phyloP scores from a whole-genome alignment of 2,329 filamentous ascomycete genomes.

The Fusarium annulatum region DNA sequence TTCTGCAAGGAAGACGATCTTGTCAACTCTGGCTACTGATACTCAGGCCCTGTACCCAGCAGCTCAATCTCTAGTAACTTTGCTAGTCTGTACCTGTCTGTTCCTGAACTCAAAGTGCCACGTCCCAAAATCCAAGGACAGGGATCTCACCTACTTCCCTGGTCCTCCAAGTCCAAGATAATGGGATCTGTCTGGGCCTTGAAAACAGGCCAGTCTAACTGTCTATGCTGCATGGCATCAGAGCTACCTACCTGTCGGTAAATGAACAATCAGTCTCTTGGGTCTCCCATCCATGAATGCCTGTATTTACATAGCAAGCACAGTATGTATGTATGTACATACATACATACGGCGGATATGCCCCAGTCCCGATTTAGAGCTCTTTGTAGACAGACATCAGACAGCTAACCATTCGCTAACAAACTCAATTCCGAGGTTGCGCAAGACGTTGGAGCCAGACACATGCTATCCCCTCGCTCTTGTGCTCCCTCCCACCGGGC shows the following conservation, averaged over 20 bases:
- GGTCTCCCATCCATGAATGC: constrained; percentile 3
- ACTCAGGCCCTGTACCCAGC: background rate
- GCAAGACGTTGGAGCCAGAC: constrained; percentile 1
- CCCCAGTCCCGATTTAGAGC: constrained; percentile 1
- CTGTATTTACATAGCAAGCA: background rate
- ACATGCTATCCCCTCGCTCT: background rate
- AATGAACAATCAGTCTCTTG: constrained; percentile 27
- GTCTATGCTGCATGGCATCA: constrained; percentile 33
- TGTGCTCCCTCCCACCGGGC: background rate
- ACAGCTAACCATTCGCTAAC: background rate
- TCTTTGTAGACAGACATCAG: background rate
- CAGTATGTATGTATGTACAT: background rate
- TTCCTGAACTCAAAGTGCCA: constrained; percentile 21
- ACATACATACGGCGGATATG: background rate
- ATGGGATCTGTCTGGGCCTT: constrained; percentile 28
- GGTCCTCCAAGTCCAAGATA: constrained; percentile 2
- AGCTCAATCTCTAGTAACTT: background rate
- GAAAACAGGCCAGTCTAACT: constrained; percentile 14
- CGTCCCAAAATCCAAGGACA: constrained; percentile 12
- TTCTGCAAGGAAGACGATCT: constrained; percentile 13
- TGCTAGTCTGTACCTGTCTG: background rate
- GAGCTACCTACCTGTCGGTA: constrained; percentile 38
- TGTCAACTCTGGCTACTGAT: background rate
- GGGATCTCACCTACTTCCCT: constrained; percentile 14
- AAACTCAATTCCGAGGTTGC: constrained; percentile 3